Evolutionary conservation across 257 asterid genomes (phyloP).

Genomic region (Scutellaria galericulata): DNA sequence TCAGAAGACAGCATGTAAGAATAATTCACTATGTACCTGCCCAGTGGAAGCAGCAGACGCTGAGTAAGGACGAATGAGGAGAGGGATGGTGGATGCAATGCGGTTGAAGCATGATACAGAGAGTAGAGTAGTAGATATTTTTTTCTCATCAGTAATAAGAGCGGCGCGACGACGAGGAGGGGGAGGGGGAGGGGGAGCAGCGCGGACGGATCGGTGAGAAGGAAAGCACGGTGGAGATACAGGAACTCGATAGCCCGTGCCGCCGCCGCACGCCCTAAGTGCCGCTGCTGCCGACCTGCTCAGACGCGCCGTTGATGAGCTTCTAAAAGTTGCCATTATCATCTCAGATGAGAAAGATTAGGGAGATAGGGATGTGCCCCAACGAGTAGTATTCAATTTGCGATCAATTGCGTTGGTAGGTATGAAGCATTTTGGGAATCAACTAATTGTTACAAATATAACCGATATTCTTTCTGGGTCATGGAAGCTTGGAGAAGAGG

Average conservation of each 20-base stretch:
- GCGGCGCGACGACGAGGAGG: conserved; percentile 18
- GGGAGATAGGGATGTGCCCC: background rate
- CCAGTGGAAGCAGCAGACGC: conserved; percentile 50
- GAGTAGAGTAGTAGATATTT: conserved; percentile 11
- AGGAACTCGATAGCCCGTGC: conserved; percentile 27
- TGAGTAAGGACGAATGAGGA: conserved; percentile 54
- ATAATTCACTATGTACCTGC: conserved; percentile 41
- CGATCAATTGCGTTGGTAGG: background rate
- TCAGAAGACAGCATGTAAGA: background rate
- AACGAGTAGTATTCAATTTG: background rate
- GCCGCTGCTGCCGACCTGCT: conserved; percentile 52
- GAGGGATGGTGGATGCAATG: background rate
- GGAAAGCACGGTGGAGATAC: conserved; percentile 32
- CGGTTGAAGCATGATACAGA: conserved; percentile 36
- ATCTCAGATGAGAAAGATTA: conserved; percentile 2
- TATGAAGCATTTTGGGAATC: too few species aligned
- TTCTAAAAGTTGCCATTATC: conserved; percentile 43
- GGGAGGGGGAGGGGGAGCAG: conserved; percentile 14
- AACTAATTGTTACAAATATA: too few species aligned
- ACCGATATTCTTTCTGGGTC: too few species aligned
- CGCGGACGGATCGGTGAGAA: conserved; percentile 16
- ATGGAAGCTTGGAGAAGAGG: too few species aligned
- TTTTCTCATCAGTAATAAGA: conserved; percentile 13
- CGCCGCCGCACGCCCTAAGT: conserved; percentile 49
- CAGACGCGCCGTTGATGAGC: conserved; percentile 43